Evolutionary conservation across 2,329 filamentous ascomycete species (phyloP).

Genomic region (Leptosphaerulina australis): DNA sequence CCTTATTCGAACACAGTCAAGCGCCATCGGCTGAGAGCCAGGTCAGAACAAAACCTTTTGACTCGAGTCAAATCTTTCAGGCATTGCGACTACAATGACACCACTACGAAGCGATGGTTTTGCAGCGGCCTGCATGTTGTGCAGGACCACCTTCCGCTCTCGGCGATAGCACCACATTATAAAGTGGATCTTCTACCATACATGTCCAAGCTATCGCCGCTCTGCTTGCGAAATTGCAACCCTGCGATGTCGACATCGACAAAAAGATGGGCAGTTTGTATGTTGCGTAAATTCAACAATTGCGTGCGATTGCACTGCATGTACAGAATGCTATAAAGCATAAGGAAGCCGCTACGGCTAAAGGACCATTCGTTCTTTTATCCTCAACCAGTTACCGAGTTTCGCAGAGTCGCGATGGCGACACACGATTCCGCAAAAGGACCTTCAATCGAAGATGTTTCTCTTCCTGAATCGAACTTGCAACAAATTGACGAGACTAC

Average conservation of each 20-base stretch:
- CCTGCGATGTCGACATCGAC: constrained; percentile 24
- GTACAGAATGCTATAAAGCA: not conserved
- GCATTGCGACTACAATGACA: constrained; percentile 10
- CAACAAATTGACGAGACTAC: constrained; percentile 11
- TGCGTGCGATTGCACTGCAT: not conserved
- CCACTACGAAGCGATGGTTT: constrained; percentile 2
- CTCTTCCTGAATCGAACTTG: constrained; percentile 13
- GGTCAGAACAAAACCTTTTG: not conserved
- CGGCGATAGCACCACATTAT: not conserved
- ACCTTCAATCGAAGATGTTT: constrained; percentile 19
- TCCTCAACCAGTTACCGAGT: not conserved
- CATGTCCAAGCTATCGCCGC: constrained; percentile 11
- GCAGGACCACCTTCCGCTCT: constrained; percentile 15
- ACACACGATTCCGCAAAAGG: constrained; percentile 14
- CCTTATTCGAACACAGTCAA: not conserved
- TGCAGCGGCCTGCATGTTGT: constrained; percentile 8
- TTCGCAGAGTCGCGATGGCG: constrained; percentile 12
- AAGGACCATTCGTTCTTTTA: not conserved
- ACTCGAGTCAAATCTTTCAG: constrained; percentile 4
- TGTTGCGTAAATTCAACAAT: constrained; percentile 14
- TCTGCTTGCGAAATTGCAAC: constrained; percentile 18
- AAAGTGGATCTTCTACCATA: constrained; percentile 9
- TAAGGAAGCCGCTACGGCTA: not conserved
- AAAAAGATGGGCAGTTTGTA: constrained; percentile 7
- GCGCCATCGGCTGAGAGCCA: not conserved